Percentiles rank a stretch among this genome's conserved stretches.
Conservation (phyloP, 2,329 filamentous ascomycete genomes). For the Coniochaeta sp. region DNA sequence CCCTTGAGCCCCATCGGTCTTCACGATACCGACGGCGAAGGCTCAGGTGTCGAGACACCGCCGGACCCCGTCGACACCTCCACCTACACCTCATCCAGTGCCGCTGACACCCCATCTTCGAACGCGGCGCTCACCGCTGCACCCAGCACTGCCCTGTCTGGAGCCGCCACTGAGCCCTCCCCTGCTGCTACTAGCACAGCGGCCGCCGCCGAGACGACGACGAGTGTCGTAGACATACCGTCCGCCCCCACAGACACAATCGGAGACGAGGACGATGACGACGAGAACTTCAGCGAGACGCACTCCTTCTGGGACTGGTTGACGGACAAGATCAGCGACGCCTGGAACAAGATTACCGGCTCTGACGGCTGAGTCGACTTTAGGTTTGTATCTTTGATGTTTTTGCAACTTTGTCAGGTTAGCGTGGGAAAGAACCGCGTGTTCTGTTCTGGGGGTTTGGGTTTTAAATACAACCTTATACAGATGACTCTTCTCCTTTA, state of each 20-base stretch:
- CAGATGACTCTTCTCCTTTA: too few relatives aligned
- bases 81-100: not conserved
- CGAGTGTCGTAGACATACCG: conserved; percentile 5
- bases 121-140: conserved; percentile 6
- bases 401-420: not conserved
- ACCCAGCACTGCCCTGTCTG: not conserved
- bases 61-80: conserved; percentile 37
- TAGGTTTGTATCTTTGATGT: not conserved
- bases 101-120: not conserved
- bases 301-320: conserved; percentile 44
- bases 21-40: conserved; percentile 42
- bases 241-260: conserved; percentile 10
- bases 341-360: conserved; percentile 35
- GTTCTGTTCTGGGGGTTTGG: too few relatives aligned
- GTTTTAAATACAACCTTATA: not conserved
- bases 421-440: too few relatives aligned
- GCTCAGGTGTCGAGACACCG: conserved; percentile 34
- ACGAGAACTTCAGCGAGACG: conserved; percentile 11
- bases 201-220: not conserved
- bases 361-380: not conserved
- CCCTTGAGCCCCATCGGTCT: conserved; percentile 57
- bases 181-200: not conserved
- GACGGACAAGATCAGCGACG: conserved; percentile 34
- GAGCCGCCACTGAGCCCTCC: conserved; percentile 7
- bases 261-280: conserved; percentile 9